These are phyloP conservation scores for Globisporangium heterothallicum DNA, from an alignment of 352 stramenopile species.

Conservation along the genomic window DNA sequence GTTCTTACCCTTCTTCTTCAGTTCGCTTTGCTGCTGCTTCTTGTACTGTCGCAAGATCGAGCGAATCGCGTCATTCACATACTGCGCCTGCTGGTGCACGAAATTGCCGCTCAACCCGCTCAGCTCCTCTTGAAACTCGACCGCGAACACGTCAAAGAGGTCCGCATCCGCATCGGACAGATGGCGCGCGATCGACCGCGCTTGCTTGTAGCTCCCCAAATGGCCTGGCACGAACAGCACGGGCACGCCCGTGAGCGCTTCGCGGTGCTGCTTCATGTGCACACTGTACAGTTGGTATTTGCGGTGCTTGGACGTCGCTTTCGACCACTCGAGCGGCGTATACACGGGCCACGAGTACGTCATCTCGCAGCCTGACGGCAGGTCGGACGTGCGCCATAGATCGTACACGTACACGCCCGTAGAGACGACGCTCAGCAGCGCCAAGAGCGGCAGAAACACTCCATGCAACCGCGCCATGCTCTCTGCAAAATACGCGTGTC, in stretches of 20 bases:
- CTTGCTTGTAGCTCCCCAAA: slow-evolving; percentile 83
- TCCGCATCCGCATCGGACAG: slow-evolving; percentile 47
- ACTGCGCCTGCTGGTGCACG: slow-evolving; percentile 63
- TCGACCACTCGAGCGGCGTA: slow-evolving; percentile 38
- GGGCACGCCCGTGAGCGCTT: slow-evolving; percentile 51
- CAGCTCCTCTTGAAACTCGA: slow-evolving; percentile 76
- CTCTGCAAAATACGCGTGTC: too few relatives aligned
- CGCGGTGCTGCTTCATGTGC: slow-evolving; percentile 53
- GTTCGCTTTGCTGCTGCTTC: slow-evolving; percentile 24
- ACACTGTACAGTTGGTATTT: slow-evolving; percentile 71
- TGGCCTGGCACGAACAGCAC: slow-evolving; percentile 83
- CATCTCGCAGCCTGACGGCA: slow-evolving; percentile 66
- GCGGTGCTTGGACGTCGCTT: slow-evolving; percentile 21
- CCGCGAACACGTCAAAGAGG: slow-evolving; percentile 75
- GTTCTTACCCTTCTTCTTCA: slow-evolving; percentile 13
- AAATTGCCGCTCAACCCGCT: slow-evolving; percentile 65
- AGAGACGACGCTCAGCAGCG: slow-evolving; percentile 27
- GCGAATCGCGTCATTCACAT: slow-evolving; percentile 67
- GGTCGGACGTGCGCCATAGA: slow-evolving; percentile 23
- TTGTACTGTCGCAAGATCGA: slow-evolving; percentile 73
- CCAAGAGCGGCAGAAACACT: slow-evolving; percentile 49
- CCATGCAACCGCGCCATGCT: slow-evolving; percentile 1
- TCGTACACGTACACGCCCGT: slow-evolving; percentile 38
- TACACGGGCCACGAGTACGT: slow-evolving; percentile 86
- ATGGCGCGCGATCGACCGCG: slow-evolving; percentile 68